A percentile compares a stretch with the other conserved stretches of the same genome.
Evolutionary conservation across 306 rosid genomes (phyloP).

Genomic region (Gleditsia sinensis): DNA sequence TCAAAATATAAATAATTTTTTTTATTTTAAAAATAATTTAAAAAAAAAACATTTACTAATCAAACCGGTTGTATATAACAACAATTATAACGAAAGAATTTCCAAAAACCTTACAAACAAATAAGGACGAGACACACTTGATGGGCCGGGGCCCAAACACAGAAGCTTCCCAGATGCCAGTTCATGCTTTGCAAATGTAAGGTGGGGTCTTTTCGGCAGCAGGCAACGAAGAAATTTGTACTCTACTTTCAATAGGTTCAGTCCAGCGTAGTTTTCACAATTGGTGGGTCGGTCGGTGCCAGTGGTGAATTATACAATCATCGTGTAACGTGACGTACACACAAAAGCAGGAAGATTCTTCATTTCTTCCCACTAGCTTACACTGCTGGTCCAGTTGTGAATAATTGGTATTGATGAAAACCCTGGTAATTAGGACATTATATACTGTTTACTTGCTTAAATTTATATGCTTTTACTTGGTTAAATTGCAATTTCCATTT

Average conservation of each 20-base stretch:
- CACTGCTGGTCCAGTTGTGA: slow-evolving; percentile 15
- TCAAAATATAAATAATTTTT: no score
- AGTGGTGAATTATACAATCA: slow-evolving; percentile 12
- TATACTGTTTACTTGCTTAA: background rate
- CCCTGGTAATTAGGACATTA: background rate
- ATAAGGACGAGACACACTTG: no score
- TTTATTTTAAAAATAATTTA: no score
- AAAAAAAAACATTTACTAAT: no score
- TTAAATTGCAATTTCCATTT: background rate
- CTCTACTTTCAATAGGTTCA: background rate
- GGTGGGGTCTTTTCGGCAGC: background rate
- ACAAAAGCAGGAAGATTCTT: slow-evolving; percentile 42
- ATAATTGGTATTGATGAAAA: slow-evolving; percentile 20
- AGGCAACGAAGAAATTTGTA: background rate
- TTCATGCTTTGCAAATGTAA: background rate
- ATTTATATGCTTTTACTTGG: background rate
- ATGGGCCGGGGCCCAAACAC: background rate
- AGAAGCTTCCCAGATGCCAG: background rate
- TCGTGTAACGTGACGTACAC: slow-evolving; percentile 33
- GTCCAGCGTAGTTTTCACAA: background rate
- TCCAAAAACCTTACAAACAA: no score
- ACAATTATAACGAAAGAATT: no score
- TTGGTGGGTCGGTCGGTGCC: slow-evolving; percentile 15
- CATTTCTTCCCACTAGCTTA: slow-evolving; percentile 42
- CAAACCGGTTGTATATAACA: no score